Evolutionary conservation across 768 basidiomycete genomes (phyloP), one percentile per base, ranked within the genome.

Genomic region (Cantharellus anzutake): DNA sequence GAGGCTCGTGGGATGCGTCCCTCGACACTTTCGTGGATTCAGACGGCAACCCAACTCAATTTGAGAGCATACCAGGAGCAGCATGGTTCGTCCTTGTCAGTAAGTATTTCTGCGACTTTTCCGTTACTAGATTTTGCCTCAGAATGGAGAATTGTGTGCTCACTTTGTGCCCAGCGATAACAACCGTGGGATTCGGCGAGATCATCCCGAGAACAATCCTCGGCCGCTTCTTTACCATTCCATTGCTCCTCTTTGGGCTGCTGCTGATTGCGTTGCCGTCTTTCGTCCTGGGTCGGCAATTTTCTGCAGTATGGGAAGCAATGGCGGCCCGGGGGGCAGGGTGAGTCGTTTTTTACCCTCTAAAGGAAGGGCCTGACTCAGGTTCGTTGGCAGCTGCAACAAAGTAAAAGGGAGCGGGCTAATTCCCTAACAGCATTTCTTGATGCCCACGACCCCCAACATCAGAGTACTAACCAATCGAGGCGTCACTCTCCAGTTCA

Each of bases 231-330:
- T 74, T 94, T 64, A 90, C 91, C 0, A 72, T 93, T 0, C 91
- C 91, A 0, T 77, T 96, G 20, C 80, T 96, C 55, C 77, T 88
- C 7, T 93, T 88, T 64, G 91, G 91, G 2, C 75, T 94, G 5
- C 75, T 96, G 0, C 75, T 93, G 48, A 91, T 96, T 66, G 92
- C 91, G 0, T 76, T 94, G 3, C 91, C 91, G 4, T 85, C 82
- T 66, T 94, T 96, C 66, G 91, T 96, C 1, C 79, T 96, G 11
- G 91, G 91, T 0, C 73, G 90, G 42, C 90, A 96, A 68, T 96
- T 96, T 68, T 88, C 87, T 61, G 73, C 83, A 7, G 86, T 92
- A 1, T 96, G 90, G 85, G 88, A 92, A 60, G 76, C 75, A 39
- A 89, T 92, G 86, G 76, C 75, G 0, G 71, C 56, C 40, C 51